A percentile compares a stretch with the other conserved stretches of the same genome.
These are phyloP conservation scores for Cladosporium phlei DNA, from an alignment of 2,329 filamentous ascomycete species.

Conservation along the genomic window DNA sequence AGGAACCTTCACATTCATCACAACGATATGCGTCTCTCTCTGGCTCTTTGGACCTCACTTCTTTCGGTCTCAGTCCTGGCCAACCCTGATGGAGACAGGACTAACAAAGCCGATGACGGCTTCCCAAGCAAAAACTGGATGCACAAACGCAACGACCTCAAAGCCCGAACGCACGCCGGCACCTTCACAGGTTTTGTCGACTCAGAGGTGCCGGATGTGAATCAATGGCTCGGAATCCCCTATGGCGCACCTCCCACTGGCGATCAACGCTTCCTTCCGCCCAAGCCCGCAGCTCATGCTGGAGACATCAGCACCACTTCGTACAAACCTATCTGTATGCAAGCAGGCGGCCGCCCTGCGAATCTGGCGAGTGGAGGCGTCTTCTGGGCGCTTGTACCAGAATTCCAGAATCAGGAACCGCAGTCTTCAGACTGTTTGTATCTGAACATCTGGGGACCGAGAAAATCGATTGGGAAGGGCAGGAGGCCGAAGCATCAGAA, in stretches of 20 bases:
- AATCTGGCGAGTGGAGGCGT: too few relatives aligned
- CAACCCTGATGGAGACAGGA: neutral
- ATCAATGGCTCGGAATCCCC: constrained; percentile 7
- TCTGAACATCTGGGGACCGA: constrained; percentile 42
- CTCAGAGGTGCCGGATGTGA: neutral
- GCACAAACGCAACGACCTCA: neutral
- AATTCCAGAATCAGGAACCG: constrained; percentile 15
- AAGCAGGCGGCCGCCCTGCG: constrained; percentile 9
- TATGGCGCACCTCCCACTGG: constrained; percentile 8
- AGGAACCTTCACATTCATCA: too few relatives aligned
- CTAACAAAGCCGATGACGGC: neutral
- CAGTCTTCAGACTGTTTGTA: constrained; percentile 40
- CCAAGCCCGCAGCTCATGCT: neutral
- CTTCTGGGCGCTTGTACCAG: constrained; percentile 13
- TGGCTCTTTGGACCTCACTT: too few relatives aligned
- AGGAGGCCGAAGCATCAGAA: neutral
- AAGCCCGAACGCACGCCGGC: constrained; percentile 5
- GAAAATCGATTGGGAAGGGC: constrained; percentile 14
- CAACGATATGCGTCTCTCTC: too few relatives aligned
- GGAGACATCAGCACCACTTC: constrained; percentile 10
- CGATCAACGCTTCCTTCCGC: constrained; percentile 4
- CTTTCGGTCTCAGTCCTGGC: neutral
- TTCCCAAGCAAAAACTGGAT: neutral
- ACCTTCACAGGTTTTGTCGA: constrained; percentile 5
- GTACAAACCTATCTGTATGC: constrained; percentile 17